phyloP scores from a whole-genome alignment of 371 early-diverging fungal genomes.

The Actinomortierella wolfii region DNA sequence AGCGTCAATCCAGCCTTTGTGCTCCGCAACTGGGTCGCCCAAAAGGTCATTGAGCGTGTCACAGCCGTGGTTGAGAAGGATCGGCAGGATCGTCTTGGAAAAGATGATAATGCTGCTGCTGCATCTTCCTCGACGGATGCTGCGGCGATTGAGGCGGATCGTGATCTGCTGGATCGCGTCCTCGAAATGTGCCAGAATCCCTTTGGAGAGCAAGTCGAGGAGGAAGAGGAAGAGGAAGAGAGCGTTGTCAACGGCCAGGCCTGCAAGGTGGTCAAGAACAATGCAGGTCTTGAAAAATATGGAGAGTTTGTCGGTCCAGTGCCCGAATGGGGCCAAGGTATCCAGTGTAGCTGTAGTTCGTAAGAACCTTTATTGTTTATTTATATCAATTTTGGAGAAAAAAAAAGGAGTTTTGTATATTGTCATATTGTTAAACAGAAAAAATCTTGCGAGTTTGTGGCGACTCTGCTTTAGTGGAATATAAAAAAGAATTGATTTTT shows the following conservation, averaged over 20 bases:
- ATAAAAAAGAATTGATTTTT: too few species aligned
- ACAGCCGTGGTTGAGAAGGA: constrained; percentile 46
- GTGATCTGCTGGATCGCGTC: constrained; percentile 51
- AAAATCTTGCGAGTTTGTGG: too few species aligned
- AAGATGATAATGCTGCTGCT: constrained; percentile 2
- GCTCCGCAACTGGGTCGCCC: constrained; percentile 76
- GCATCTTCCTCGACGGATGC: too few species aligned
- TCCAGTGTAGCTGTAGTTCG: constrained; percentile 66
- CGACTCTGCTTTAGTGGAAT: too few species aligned
- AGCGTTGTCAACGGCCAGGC: constrained; percentile 24
- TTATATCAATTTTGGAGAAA: too few species aligned
- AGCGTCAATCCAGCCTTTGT: constrained; percentile 72
- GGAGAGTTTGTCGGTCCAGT: constrained; percentile 42
- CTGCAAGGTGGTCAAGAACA: constrained; percentile 26
- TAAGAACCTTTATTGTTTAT: constrained; percentile 23
- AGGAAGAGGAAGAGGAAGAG: constrained; percentile 41
- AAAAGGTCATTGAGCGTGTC: constrained; percentile 63
- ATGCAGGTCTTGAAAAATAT: constrained; percentile 22
- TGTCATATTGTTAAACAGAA: too few species aligned
- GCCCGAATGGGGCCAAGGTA: constrained; percentile 60
- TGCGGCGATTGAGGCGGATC: constrained; percentile 20
- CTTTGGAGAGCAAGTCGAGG: constrained; percentile 55
- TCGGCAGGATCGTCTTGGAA: constrained; percentile 23
- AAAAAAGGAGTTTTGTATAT: too few species aligned
- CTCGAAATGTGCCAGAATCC: constrained; percentile 61